A percentile compares a stretch with the other conserved stretches of the same genome.
phyloP scores from a whole-genome alignment of 164 flowering plant genomes.

The Stephania yunnanensis region DNA sequence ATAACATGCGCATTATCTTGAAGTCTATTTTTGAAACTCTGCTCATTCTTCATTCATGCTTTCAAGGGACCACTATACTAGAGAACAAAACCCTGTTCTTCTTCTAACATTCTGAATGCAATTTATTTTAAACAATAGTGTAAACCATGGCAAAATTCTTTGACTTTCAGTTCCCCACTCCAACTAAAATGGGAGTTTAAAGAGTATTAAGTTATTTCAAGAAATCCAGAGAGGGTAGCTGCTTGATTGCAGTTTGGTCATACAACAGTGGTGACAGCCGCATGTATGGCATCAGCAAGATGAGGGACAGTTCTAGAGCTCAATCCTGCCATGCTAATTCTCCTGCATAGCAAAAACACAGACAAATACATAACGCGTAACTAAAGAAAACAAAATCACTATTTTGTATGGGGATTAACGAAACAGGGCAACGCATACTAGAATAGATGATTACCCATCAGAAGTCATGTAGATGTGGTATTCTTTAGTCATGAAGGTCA shows the following conservation, averaged over 20 bases:
- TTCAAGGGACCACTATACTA: no score
- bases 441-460: conserved; percentile 62
- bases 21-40: no score
- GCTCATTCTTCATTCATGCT: no score
- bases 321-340: conserved; percentile 99
- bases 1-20: no score
- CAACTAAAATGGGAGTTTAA: not conserved
- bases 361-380: not conserved
- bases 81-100: not conserved
- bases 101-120: not conserved
- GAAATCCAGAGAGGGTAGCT: not conserved
- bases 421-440: not conserved
- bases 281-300: conserved; percentile 93
- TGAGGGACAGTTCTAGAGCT: conserved; percentile 86
- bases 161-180: not conserved
- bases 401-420: not conserved
- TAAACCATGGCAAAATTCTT: not conserved
- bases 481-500: conserved; percentile 86
- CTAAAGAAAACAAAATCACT: no score
- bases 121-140: not conserved
- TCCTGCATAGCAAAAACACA: conserved; percentile 41
- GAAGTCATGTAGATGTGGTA: conserved; percentile 98
- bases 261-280: conserved; percentile 58
- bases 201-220: not conserved
- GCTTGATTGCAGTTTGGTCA: not conserved